Evolutionary conservation across 1,139 yeast genomes (phyloP), one percentile per base, ranked within the genome.

Genomic region (Diutina neorugosa): DNA sequence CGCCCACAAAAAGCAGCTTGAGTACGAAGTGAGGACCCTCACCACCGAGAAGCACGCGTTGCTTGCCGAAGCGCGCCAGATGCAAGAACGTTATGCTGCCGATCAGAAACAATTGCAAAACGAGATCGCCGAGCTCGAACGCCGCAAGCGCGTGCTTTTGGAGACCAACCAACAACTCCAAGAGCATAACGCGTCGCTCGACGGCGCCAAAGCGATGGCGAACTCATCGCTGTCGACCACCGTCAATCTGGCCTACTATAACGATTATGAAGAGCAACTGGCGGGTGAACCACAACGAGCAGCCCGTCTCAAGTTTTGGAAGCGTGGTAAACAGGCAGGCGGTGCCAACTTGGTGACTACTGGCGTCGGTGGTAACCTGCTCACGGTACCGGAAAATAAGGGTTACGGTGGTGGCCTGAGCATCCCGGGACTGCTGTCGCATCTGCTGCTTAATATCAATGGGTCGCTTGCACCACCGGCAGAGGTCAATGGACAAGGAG

Each of bases 11-110:
- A 27, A 31, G 41, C 23, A 18, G 4, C 54, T 79, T 41, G 69
- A 68, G 57, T 59, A 64, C 19, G 85, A 81, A 55, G 64, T 81
- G 14, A 63, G 66, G 31, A 72, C 73, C 20, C 63, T 80, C 53
- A 70, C 70, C 12, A 56, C 55, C 23, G 67, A 65, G 44, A 68
- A 65, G 50, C 63, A 58, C 51, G 48, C 57, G 3, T 58, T 72
- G n/a, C 58, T 63, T 23, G 56, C 59, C 4, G 78, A 73, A 27
- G 62, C 71, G 16, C 64, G 61, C 54, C 63, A 60, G 53, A 61
- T 74, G 56, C 69, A 65, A 55, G 54, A 60, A 12, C 62, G 61
- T 52, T 57, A 66, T 44, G 54, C 61, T 2, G 55, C 58, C n/a
- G 74, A 69, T 41, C 65, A 65, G 55, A 74, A 69, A 8, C 57